Evolutionary conservation across 1,284 basidiomycete species (phyloP).

Genomic region (Coniferiporia sulphurascens): DNA sequence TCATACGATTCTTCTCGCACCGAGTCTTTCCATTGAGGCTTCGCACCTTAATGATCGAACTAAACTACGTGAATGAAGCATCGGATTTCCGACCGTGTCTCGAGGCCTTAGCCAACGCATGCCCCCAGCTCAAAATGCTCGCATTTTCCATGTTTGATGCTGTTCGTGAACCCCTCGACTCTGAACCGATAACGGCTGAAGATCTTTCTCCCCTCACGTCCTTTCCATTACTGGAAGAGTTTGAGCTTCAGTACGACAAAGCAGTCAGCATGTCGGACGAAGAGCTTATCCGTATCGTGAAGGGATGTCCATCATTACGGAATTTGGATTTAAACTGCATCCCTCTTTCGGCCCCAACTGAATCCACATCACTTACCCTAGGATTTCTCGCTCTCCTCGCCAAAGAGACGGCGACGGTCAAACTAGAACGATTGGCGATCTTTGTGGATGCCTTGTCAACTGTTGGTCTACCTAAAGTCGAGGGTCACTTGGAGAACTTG

Average conservation of each 20-base stretch:
- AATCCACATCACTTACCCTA: neutral
- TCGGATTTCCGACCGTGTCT: neutral
- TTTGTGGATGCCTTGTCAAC: no score
- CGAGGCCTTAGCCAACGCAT: neutral
- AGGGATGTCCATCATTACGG: neutral
- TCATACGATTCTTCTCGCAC: neutral
- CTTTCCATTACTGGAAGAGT: neutral
- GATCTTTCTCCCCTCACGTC: neutral
- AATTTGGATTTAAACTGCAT: neutral
- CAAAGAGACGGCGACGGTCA: neutral
- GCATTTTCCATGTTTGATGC: neutral
- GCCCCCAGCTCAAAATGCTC: neutral
- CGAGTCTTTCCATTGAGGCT: neutral
- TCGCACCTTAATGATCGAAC: neutral
- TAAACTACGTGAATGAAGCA: neutral
- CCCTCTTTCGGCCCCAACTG: neutral
- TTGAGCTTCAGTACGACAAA: neutral
- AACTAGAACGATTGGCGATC: no score
- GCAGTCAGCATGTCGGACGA: neutral
- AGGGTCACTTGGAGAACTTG: no score
- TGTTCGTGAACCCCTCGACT: neutral
- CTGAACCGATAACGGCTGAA: neutral
- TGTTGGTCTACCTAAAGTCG: no score
- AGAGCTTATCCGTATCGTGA: neutral
- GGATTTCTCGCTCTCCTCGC: neutral